phyloP scores from a whole-genome alignment of 2,329 filamentous ascomycete species.

The Fusarium sp. region DNA sequence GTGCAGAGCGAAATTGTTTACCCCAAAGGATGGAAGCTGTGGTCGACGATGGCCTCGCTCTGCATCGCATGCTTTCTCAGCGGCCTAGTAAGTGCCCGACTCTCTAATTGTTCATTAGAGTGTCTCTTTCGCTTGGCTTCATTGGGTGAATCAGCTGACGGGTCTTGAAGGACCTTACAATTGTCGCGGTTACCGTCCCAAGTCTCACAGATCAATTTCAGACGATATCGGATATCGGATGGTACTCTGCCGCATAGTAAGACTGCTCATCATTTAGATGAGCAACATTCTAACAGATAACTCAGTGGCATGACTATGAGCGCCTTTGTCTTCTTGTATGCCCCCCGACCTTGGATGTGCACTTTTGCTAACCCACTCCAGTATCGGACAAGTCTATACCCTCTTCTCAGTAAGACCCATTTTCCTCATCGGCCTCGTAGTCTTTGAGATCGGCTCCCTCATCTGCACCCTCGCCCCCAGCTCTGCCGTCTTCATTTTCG shows the following conservation, averaged over 20 bases:
- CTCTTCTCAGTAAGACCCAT: constrained; percentile 44
- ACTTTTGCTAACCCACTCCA: neutral
- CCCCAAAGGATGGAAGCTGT: constrained; percentile 34
- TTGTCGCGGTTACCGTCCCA: constrained; percentile 37
- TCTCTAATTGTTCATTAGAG: no score
- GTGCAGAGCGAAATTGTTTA: neutral
- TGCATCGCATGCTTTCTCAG: constrained; percentile 37
- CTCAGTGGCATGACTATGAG: constrained; percentile 38
- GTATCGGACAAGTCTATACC: constrained; percentile 46
- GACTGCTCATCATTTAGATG: accelerated
- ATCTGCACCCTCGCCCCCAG: constrained; percentile 49
- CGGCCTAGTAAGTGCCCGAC: constrained; percentile 17
- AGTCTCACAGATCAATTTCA: constrained; percentile 40
- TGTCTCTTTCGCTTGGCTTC: neutral
- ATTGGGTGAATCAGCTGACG: neutral
- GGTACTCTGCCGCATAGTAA: constrained; percentile 42
- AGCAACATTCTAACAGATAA: neutral
- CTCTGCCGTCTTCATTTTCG: constrained; percentile 49
- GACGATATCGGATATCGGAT: constrained; percentile 41
- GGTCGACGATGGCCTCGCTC: constrained; percentile 40
- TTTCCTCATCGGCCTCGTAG: constrained; percentile 42
- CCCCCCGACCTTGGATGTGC: no score
- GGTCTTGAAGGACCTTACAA: constrained; percentile 28
- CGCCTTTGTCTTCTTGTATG: constrained; percentile 39
- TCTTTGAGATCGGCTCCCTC: constrained; percentile 48